Evolutionary conservation across 768 basidiomycete genomes (phyloP).

Genomic region (Lactarius hengduanensis): DNA sequence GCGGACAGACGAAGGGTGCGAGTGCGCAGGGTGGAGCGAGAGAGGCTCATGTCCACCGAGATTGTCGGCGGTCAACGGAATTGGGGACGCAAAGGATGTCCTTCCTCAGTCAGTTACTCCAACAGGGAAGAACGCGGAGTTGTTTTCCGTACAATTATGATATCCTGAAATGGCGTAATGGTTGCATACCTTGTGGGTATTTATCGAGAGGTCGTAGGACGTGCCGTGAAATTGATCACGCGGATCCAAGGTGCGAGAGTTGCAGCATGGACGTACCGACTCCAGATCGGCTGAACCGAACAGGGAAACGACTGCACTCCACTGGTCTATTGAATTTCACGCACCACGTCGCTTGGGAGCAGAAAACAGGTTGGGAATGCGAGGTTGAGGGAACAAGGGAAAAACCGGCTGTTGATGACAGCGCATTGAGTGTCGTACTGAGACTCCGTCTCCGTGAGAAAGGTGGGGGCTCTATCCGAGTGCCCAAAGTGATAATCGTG

Average conservation of each 20-base stretch:
- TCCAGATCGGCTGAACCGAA: constrained; percentile 6
- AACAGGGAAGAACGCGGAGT: constrained; percentile 6
- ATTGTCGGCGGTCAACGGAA: constrained; percentile 8
- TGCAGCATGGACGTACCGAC: constrained; percentile 2
- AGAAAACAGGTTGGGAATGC: not conserved
- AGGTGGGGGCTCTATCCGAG: constrained; percentile 1
- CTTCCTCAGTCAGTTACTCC: constrained; percentile 9
- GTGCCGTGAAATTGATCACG: constrained; percentile 3
- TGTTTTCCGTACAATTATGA: constrained; percentile 8
- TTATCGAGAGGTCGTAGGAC: constrained; percentile 2
- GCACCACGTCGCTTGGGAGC: too few relatives aligned
- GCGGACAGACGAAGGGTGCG: constrained; percentile 6
- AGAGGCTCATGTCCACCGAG: constrained; percentile 15
- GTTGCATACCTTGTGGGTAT: constrained; percentile 2
- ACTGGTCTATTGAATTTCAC: not conserved
- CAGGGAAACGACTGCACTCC: not conserved
- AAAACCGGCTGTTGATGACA: constrained; percentile 9
- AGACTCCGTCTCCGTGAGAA: constrained; percentile 2
- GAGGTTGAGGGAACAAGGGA: not conserved
- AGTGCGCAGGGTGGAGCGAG: constrained; percentile 14
- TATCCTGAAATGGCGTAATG: constrained; percentile 12
- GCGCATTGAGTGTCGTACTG: constrained; percentile 4
- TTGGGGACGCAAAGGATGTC: constrained; percentile 16
- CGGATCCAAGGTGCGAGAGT: not conserved
- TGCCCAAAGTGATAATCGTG: constrained; percentile 10